Conservation (phyloP, 495 filamentous ascomycete species). For the Penicillium maclennaniae region DNA sequence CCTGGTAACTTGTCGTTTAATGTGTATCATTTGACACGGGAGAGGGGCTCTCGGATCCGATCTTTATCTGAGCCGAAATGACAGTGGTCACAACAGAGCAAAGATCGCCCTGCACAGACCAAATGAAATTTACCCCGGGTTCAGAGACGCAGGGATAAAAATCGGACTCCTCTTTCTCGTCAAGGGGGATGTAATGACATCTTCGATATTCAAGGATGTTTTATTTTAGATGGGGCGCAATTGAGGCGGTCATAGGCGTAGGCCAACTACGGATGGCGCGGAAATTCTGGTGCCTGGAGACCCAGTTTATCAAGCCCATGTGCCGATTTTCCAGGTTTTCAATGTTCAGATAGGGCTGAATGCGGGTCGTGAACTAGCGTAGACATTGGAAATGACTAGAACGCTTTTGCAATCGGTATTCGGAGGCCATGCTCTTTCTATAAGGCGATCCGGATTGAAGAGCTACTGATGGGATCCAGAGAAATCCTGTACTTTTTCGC, state of each 20-base stretch:
- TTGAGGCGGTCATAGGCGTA: not conserved
- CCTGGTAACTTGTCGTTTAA: too few species aligned
- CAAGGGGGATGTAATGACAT: not conserved
- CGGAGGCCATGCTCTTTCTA: not conserved
- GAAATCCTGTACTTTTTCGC: not conserved
- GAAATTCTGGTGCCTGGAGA: conserved; percentile 7
- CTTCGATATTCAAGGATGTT: not conserved
- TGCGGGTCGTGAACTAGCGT: not conserved
- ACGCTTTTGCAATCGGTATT: not conserved
- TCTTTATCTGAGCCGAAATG: too few species aligned
- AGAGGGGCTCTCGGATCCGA: too few species aligned
- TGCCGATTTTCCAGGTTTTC: not conserved
- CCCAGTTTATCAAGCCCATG: not conserved
- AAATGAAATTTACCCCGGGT: not conserved
- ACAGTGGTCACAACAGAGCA: not conserved
- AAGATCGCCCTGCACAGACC: not conserved
- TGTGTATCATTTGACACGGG: too few species aligned
- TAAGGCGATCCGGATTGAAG: not conserved
- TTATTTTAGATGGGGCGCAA: not conserved
- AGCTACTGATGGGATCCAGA: not conserved
- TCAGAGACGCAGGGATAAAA: not conserved
- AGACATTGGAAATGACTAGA: too few species aligned
- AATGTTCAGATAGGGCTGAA: not conserved
- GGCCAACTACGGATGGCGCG: not conserved
- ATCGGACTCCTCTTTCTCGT: not conserved